Evolutionary conservation across 176 grass and related monocot species (phyloP).

Genomic region (Dendrocalamus sinicus): DNA sequence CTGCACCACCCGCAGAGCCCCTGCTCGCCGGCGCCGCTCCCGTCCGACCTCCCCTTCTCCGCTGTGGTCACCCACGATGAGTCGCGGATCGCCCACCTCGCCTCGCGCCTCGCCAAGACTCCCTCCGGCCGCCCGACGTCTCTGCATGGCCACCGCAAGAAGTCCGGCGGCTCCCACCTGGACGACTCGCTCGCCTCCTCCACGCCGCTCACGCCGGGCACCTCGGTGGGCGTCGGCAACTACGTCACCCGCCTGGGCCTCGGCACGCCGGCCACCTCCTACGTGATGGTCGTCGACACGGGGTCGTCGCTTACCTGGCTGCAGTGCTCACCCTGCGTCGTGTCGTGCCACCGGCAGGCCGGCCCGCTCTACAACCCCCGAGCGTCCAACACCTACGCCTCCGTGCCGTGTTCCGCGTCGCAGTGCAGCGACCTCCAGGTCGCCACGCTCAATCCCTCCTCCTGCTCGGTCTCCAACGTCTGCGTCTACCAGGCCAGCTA

Average conservation of each 20-base stretch:
- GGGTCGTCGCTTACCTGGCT: constrained; percentile 87
- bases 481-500: constrained; percentile 84
- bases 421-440: constrained; percentile 59
- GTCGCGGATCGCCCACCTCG: constrained; percentile 53
- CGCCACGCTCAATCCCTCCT: constrained; percentile 66
- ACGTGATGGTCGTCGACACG: constrained; percentile 88
- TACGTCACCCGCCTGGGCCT: constrained; percentile 77
- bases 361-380: constrained; percentile 61
- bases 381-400: constrained; percentile 54
- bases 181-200: constrained; percentile 22
- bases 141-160: constrained; percentile 34
- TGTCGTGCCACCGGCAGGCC: constrained; percentile 79
- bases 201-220: constrained; percentile 63
- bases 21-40: constrained; percentile 76
- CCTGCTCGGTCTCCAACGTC: constrained; percentile 60
- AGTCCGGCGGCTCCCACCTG: neutral
- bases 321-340: constrained; percentile 75
- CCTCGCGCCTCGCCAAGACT: constrained; percentile 54
- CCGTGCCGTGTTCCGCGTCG: constrained; percentile 57
- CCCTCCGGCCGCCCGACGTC: constrained; percentile 41
- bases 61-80: constrained; percentile 65
- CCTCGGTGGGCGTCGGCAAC: constrained; percentile 78
- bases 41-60: constrained; percentile 60
- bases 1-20: constrained; percentile 69
- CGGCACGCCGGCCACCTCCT: constrained; percentile 61